Evolutionary conservation across 2,329 filamentous ascomycete species (phyloP).

Genomic region (Trichoderma lentiforme): DNA sequence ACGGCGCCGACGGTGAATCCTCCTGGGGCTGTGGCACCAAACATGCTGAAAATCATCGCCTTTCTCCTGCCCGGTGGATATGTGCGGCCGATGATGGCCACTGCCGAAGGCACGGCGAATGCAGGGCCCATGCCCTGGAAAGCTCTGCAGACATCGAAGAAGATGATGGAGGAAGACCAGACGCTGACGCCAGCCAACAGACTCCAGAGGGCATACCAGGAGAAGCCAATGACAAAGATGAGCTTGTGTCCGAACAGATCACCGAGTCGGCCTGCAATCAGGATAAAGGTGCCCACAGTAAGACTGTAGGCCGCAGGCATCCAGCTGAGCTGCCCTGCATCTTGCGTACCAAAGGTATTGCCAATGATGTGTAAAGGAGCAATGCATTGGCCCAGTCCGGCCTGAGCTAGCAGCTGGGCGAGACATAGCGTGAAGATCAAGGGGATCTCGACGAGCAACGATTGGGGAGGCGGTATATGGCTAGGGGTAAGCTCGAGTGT

Average conservation of each 20-base stretch:
- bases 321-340: slow-evolving; percentile 46
- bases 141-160: slow-evolving; percentile 46
- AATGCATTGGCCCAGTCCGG: slow-evolving; percentile 23
- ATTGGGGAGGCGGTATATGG: neutral
- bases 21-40: slow-evolving; percentile 33
- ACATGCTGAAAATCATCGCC: slow-evolving; percentile 34
- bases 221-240: slow-evolving; percentile 47
- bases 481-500: slow-evolving; percentile 7
- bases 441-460: neutral
- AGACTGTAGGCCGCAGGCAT: slow-evolving; percentile 52
- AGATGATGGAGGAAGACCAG: slow-evolving; percentile 33
- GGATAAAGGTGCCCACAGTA: slow-evolving; percentile 50
- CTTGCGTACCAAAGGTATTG: slow-evolving; percentile 37
- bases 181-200: slow-evolving; percentile 39
- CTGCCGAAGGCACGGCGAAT: slow-evolving; percentile 52
- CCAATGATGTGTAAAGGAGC: slow-evolving; percentile 42
- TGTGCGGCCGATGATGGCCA: slow-evolving; percentile 52
- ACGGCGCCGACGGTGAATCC: slow-evolving; percentile 32
- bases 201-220: slow-evolving; percentile 49
- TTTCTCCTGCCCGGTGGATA: slow-evolving; percentile 42
- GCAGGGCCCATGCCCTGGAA: slow-evolving; percentile 55
- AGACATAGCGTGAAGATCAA: slow-evolving; percentile 22
- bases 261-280: slow-evolving; percentile 51
- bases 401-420: slow-evolving; percentile 25
- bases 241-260: slow-evolving; percentile 51